These are phyloP conservation scores for Eucalyptus sp. DNA, from an alignment of 345 rosid genomes.

Conservation along the genomic window DNA sequence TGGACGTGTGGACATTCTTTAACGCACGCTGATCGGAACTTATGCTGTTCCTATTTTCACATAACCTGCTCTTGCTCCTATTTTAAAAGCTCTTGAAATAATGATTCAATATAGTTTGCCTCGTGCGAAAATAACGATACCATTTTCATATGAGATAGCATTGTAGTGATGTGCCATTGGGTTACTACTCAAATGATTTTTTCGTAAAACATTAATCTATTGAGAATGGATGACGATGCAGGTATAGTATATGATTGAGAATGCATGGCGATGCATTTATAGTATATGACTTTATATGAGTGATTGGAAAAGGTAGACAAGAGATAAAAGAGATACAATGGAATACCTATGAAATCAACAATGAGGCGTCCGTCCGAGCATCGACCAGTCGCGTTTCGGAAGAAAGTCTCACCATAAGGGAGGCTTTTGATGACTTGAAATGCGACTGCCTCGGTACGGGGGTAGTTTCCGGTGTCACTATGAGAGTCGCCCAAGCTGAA, in stretches of 20 bases:
- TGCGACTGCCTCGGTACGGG: not conserved
- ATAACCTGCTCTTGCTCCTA: not conserved
- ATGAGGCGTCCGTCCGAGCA: not conserved
- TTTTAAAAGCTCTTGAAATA: not conserved
- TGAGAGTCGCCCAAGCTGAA: not conserved
- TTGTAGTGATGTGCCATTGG: not conserved
- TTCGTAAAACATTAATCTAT: not conserved
- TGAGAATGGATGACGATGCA: conserved; percentile 35
- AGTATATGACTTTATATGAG: not conserved
- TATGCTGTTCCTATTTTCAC: not conserved
- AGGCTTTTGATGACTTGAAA: conserved; percentile 1
- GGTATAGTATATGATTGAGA: conserved; percentile 15
- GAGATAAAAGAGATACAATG: not conserved
- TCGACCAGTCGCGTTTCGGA: conserved; percentile 31
- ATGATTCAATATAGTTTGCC: not conserved
- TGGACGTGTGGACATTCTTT: not conserved
- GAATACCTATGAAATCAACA: conserved; percentile 19
- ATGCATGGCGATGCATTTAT: conserved; percentile 42
- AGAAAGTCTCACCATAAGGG: conserved; percentile 52
- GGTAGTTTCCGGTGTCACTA: not conserved
- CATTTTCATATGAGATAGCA: not conserved
- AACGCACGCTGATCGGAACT: not conserved
- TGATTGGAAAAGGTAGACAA: not conserved
- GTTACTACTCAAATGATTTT: not conserved
- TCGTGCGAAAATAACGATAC: not conserved